Conservation (phyloP, 192 early-diverging fungal genomes). For the Glomus cerebriforme region DNA sequence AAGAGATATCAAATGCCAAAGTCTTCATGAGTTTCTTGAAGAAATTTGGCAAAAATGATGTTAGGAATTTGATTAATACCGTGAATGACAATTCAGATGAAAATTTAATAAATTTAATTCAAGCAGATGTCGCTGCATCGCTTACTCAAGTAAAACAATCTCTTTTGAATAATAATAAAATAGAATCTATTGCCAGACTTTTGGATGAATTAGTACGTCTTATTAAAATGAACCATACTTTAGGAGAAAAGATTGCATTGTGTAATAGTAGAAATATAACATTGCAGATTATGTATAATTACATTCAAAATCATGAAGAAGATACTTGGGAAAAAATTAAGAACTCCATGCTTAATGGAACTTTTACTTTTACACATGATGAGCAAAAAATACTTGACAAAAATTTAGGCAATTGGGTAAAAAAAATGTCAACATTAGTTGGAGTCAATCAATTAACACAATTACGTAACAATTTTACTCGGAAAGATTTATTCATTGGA, state of each 20-base stretch:
- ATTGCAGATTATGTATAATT: slow-evolving; percentile 16
- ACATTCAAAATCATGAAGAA: slow-evolving; percentile 22
- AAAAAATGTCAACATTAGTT: slow-evolving; percentile 4
- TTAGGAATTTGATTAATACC: slow-evolving; percentile 32
- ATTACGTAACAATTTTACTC: not conserved
- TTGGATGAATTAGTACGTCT: not conserved
- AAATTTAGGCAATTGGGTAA: not conserved
- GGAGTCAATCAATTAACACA: too few relatives aligned
- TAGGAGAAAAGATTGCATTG: slow-evolving; percentile 6
- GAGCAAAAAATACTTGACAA: not conserved
- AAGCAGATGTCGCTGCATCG: slow-evolving; percentile 7
- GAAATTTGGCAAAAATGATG: not conserved
- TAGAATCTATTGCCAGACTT: not conserved
- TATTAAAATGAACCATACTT: not conserved
- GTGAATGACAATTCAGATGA: slow-evolving; percentile 30
- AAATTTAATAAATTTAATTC: slow-evolving; percentile 23
- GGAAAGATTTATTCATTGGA: slow-evolving; percentile 18
- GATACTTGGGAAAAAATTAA: slow-evolving; percentile 24
- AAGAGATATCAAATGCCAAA: not conserved
- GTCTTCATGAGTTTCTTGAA: slow-evolving; percentile 8
- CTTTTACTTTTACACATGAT: slow-evolving; percentile 13
- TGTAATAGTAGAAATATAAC: slow-evolving; percentile 19
- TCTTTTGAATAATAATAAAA: not conserved
- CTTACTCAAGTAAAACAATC: slow-evolving; percentile 29
- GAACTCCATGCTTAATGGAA: slow-evolving; percentile 23